A percentile compares a stretch with the other conserved stretches of the same genome.
These are phyloP conservation scores for Plantago ovata DNA, from an alignment of 257 asterid species.

Conservation along the genomic window DNA sequence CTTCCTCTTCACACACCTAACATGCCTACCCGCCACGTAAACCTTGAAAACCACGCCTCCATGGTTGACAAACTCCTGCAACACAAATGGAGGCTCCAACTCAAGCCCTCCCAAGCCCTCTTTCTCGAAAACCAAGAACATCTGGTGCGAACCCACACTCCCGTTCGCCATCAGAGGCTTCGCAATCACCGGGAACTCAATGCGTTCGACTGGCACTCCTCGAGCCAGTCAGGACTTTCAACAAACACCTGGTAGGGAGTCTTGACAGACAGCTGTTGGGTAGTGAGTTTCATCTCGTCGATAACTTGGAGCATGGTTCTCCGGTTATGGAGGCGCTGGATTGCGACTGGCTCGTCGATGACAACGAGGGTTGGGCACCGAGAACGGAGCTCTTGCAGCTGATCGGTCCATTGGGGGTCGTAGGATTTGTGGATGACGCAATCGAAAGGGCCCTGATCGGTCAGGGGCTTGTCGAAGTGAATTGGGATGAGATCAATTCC, in stretches of 20 bases:
- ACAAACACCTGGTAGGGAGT: slow-evolving; percentile 61
- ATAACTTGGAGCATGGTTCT: slow-evolving; percentile 69
- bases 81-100: slow-evolving; percentile 45
- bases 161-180: slow-evolving; percentile 68
- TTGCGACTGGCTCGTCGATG: slow-evolving; percentile 50
- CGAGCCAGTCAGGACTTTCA: slow-evolving; percentile 28
- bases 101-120: slow-evolving; percentile 47
- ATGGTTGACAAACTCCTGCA: slow-evolving; percentile 87
- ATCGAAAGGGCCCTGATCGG: slow-evolving; percentile 58
- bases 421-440: slow-evolving; percentile 66
- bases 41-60: slow-evolving; percentile 86
- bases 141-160: slow-evolving; percentile 56
- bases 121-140: slow-evolving; percentile 53
- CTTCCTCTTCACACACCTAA: slow-evolving; percentile 61
- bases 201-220: slow-evolving; percentile 14
- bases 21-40: slow-evolving; percentile 64
- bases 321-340: slow-evolving; percentile 63
- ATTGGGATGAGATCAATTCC: slow-evolving; percentile 58
- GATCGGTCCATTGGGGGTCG: slow-evolving; percentile 46
- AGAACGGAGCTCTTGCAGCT: slow-evolving; percentile 33
- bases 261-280: slow-evolving; percentile 24
- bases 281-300: slow-evolving; percentile 22
- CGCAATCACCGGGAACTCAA: slow-evolving; percentile 61
- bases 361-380: slow-evolving; percentile 42
- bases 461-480: slow-evolving; percentile 41